These are phyloP conservation scores for Glebionis coronaria DNA, from an alignment of 129 eudicot species.

Conservation along the genomic window DNA sequence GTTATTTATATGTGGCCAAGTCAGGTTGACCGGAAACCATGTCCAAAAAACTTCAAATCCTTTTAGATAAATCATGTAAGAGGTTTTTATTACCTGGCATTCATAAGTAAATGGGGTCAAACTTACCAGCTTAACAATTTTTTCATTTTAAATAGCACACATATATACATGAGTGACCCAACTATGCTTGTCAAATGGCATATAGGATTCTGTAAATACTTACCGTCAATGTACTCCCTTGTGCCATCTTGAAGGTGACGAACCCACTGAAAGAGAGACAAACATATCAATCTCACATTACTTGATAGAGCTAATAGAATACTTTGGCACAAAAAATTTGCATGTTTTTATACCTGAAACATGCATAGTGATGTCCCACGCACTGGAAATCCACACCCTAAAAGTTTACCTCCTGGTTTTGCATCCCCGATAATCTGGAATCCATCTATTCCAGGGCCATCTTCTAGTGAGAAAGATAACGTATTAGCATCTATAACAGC, in stretches of 20 bases:
- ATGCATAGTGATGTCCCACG: constrained; percentile 93
- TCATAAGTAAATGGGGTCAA: too few relatives aligned
- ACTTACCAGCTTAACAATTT: too few relatives aligned
- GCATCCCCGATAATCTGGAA: constrained; percentile 96
- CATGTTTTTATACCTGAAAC: constrained; percentile 65
- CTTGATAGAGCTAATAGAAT: background rate
- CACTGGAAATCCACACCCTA: constrained; percentile 86
- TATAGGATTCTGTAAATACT: constrained; percentile 7
- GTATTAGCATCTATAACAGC: constrained; percentile 9
- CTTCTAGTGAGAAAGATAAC: constrained; percentile 35
- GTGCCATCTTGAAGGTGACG: constrained; percentile 97
- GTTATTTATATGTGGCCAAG: too few relatives aligned
- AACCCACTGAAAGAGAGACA: constrained; percentile 66
- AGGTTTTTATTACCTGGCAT: too few relatives aligned
- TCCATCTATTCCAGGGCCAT: constrained; percentile 81
- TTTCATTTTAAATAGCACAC: too few relatives aligned
- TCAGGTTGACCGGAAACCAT: too few relatives aligned
- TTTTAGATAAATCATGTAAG: too few relatives aligned
- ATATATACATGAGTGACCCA: too few relatives aligned
- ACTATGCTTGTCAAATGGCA: background rate
- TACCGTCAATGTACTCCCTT: constrained; percentile 92
- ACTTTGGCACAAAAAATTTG: background rate
- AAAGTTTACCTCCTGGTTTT: constrained; percentile 69
- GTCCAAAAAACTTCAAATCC: too few relatives aligned
- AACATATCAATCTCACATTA: constrained; percentile 11